Evolutionary conservation across 2,329 filamentous ascomycete genomes (phyloP), one percentile per base, ranked within the genome.

Genomic region (Arthrobotrys pseudoclavata): DNA sequence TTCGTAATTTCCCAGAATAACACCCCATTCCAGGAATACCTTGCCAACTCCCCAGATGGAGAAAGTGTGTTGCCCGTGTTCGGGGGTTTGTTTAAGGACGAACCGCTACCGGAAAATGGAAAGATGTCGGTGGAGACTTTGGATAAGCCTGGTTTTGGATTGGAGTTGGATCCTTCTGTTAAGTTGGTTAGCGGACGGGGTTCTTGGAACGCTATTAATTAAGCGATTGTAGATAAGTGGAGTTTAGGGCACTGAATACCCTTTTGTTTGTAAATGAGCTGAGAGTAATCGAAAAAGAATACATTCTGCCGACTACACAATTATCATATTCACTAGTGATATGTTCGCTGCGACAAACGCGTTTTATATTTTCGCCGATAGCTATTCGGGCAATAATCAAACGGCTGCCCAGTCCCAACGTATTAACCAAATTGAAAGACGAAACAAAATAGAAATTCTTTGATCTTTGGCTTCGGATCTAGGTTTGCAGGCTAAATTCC

Each of bases 1-100:
- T 97, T 96, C 83, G 94, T 97, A 80, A 91, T 97, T 78, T 96
- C 93, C 52, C 94, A 97, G 84, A 89, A 92, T 79, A 97, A 97
- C 85, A 92, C 91, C 13, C 94, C 94, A 4, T 97, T 97, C 87
- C 94, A 97, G 84, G 94, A 97, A 84, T 97, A 97, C 83, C 88
- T 97, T 24, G 94, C 94, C 81, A 97, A 97, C 85, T 97, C 93
- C 1, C 89, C 94, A 0, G 94, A 97, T 82, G 94, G 94, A 60
- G 92, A 93, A 86, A 94, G 90, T 79, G 94, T 97, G 18, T 86
- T 95, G 79, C 94, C 94, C 1, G 94, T 97, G 5, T 97, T 97
- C 84, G 94, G 94, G 40, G 92, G 97, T 81, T 86, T 97, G 63
- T 97, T 97, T 85, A 82, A 92, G 40, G 94, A 97, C 83, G 94